phyloP scores from a whole-genome alignment of 2,329 filamentous ascomycete genomes.

The Sordariomycetes sp. region DNA sequence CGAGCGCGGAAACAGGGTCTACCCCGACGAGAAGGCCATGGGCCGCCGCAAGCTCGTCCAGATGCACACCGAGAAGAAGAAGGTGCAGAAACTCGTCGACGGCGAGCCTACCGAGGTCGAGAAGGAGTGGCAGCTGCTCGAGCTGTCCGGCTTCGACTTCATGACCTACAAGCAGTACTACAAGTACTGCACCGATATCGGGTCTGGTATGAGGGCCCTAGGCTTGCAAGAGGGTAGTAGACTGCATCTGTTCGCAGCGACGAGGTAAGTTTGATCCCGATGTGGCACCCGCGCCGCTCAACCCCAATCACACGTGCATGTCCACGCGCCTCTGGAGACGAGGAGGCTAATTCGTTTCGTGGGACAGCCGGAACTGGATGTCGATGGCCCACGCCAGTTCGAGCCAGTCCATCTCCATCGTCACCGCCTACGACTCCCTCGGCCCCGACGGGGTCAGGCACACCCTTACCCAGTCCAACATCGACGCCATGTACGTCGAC shows the following conservation, averaged over 20 bases:
- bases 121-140: slow-evolving; percentile 86
- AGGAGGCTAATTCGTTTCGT: slow-evolving; percentile 6
- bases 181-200: slow-evolving; percentile 56
- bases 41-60: slow-evolving; percentile 65
- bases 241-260: slow-evolving; percentile 77
- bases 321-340: background rate
- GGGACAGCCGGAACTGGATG: slow-evolving; percentile 65
- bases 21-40: slow-evolving; percentile 53
- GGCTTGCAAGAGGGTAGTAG: slow-evolving; percentile 58
- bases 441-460: slow-evolving; percentile 77
- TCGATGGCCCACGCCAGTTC: slow-evolving; percentile 65
- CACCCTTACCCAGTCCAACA: slow-evolving; percentile 71
- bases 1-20: slow-evolving; percentile 52
- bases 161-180: slow-evolving; percentile 73
- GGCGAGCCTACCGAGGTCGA: slow-evolving; percentile 70
- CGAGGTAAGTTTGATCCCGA: slow-evolving; percentile 41
- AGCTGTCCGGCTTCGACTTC: slow-evolving; percentile 69
- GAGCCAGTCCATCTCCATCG: slow-evolving; percentile 82
- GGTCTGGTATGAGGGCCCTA: slow-evolving; percentile 62
- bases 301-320: background rate
- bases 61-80: slow-evolving; percentile 76
- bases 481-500: slow-evolving; percentile 78
- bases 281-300: background rate
- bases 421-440: slow-evolving; percentile 91
- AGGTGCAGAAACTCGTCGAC: slow-evolving; percentile 79